A percentile compares a stretch with the other conserved stretches of the same genome.
Conservation (phyloP, 495 filamentous ascomycete species). For the Penicillium lividum region DNA sequence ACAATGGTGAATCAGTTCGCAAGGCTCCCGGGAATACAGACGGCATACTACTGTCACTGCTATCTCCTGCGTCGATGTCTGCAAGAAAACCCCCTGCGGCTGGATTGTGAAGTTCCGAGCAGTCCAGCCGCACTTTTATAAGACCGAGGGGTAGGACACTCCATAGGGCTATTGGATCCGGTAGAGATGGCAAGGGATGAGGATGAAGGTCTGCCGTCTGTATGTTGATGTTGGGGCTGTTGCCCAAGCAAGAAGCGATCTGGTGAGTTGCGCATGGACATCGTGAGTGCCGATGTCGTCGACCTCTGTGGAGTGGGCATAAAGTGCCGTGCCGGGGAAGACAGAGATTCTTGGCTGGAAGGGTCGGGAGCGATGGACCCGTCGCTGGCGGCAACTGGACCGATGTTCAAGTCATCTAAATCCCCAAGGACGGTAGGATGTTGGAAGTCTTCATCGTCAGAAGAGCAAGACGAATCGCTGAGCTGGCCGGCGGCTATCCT, state of each 20-base stretch:
- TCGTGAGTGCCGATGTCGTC: constrained; percentile 39
- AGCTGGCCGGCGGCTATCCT: constrained; percentile 80
- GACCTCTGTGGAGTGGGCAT: constrained; percentile 28
- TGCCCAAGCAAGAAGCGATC: constrained; percentile 34
- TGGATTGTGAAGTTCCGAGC: constrained; percentile 59
- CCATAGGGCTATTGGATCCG: constrained; percentile 85
- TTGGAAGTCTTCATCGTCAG: constrained; percentile 47
- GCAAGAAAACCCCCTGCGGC: constrained; percentile 72
- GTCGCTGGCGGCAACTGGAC: constrained; percentile 3
- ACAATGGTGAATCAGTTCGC: constrained; percentile 87
- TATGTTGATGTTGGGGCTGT: neutral
- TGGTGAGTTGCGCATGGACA: constrained; percentile 45
- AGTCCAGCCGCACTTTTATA: constrained; percentile 68
- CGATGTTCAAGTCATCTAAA: constrained; percentile 1
- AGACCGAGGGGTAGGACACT: constrained; percentile 88
- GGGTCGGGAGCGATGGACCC: neutral
- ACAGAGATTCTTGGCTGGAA: constrained; percentile 12
- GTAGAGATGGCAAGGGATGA: constrained; percentile 68
- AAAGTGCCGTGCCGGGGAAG: constrained; percentile 18
- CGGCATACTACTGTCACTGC: constrained; percentile 90
- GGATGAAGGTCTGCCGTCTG: constrained; percentile 41
- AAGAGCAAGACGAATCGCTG: constrained; percentile 71
- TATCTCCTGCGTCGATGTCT: constrained; percentile 74
- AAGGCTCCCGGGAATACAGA: constrained; percentile 67
- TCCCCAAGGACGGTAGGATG: constrained; percentile 15